Base-by-base conservation (phyloP, 2,329 filamentous ascomycete genomes). In the Paracamarosporium sp. region DNA sequence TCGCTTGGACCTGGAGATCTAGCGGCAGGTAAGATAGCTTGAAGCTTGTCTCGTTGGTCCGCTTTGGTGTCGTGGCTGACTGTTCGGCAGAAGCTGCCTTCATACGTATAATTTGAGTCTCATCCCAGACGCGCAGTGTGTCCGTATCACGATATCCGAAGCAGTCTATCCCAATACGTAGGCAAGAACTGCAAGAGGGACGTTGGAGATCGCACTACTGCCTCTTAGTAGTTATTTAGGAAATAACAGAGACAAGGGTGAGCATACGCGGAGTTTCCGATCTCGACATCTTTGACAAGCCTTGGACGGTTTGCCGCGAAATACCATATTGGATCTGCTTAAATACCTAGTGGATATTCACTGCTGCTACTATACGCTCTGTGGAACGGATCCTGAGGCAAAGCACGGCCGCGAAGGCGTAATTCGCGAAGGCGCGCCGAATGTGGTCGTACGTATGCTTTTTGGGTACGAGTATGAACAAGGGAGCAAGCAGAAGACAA, bases 81-180 rank as follows among this genome's bases (percentile, higher is more conserved):
- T 44, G 53, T 24, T 35, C 40, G 30, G 48, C 55, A 22, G 50
- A 28, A 3, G 22, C 33, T 4, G 61, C 57, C 53, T 65, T 70
- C 4, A 56, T 43, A 28, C 58, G 56, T 4, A 69, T 62, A 30
- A 56, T 35, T 28, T 72, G 57, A 1, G 67, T 71, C 31, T 73
- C 55, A 45, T 73, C 62, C 36, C 33, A 59, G 44, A 73, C 62
- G 12, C 66, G 65, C 20, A 73, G 53, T 5, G 53, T 57, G 1
- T 55, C 45, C 1, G 64, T 68, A 45, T 71, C 64, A n/a, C 67
- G 64, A 41, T 72, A 73, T 17, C 69, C 69, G 22, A 51, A 36
- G 51, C 69, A 73, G 41, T 44, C 25, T 15, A 41, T 43, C 5
- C 57, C 55, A 20, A 56, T 65, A 40, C 69, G 65, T 20, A 61